These are phyloP conservation scores for Coemansia sp. DNA, from an alignment of 192 early-diverging fungal genomes.

Conservation along the genomic window DNA sequence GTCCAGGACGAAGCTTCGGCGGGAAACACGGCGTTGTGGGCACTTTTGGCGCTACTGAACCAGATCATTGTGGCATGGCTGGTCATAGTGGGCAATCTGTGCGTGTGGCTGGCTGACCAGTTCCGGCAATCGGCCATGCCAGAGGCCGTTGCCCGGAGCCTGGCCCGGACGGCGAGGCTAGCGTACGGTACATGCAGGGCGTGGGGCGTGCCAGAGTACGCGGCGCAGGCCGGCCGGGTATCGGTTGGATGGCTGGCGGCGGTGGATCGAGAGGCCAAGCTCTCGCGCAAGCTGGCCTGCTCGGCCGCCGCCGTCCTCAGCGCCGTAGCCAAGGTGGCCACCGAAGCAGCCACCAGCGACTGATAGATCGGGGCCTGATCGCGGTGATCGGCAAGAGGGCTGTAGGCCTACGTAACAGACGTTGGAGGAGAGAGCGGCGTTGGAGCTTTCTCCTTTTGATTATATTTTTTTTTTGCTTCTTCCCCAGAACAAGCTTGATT, in stretches of 20 bases:
- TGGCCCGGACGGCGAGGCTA: conserved; percentile 3
- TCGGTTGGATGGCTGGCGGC: conserved; percentile 9
- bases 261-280: conserved; percentile 16
- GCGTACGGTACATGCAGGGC: not conserved
- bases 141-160: conserved; percentile 2
- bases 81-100: conserved; percentile 20
- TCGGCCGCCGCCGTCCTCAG: conserved; percentile 22
- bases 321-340: conserved; percentile 19
- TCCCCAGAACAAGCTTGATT: not conserved
- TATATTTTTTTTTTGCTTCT: not conserved
- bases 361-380: too few species aligned
- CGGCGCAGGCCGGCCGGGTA: not conserved
- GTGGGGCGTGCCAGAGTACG: conserved; percentile 7
- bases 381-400: too few species aligned
- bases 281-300: conserved; percentile 17
- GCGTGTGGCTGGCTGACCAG: conserved; percentile 24
- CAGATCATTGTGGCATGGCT: conserved; percentile 24
- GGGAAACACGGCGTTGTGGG: too few species aligned
- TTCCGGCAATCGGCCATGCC: conserved; percentile 30
- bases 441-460: too few species aligned
- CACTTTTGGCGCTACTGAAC: conserved; percentile 9
- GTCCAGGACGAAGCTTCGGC: too few species aligned
- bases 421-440: too few species aligned
- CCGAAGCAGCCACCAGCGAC: conserved; percentile 6
- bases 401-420: too few species aligned